Percentiles rank a stretch among this genome's conserved stretches.
Conservation (phyloP, 768 basidiomycete genomes). For the Suillus lakei region DNA sequence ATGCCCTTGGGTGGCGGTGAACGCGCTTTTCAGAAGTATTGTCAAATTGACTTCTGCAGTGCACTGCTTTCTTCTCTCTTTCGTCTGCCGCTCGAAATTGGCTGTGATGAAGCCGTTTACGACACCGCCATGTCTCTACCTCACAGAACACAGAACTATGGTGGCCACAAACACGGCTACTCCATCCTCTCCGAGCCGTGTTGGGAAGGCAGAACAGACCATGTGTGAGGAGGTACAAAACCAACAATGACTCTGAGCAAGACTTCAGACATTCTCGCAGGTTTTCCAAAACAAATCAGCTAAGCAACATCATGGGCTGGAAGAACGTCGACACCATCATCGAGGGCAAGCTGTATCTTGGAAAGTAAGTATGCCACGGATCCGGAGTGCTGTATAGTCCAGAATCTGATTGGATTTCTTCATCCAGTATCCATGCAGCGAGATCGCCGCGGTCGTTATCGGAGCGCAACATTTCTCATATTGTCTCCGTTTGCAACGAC, state of each 20-base stretch:
- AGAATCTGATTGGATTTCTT: constrained; percentile 10
- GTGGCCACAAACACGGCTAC: constrained; percentile 32
- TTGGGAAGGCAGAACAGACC: constrained; percentile 20
- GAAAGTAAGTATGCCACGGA: constrained; percentile 61
- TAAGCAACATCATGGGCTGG: constrained; percentile 49
- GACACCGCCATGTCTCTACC: constrained; percentile 36
- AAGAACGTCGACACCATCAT: constrained; percentile 73
- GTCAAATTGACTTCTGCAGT: constrained; percentile 31
- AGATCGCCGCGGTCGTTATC: constrained; percentile 71
- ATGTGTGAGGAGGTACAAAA: constrained; percentile 37
- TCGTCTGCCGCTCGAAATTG: constrained; percentile 30
- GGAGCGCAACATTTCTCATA: constrained; percentile 79
- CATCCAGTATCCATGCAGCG: constrained; percentile 66
- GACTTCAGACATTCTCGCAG: constrained; percentile 29
- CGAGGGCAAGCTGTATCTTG: constrained; percentile 67
- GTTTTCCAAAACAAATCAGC: constrained; percentile 29
- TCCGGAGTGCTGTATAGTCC: constrained; percentile 16
- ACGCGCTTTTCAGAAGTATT: constrained; percentile 21
- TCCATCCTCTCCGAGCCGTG: constrained; percentile 35
- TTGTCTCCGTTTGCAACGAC: constrained; percentile 78
- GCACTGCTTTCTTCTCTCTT: constrained; percentile 32
- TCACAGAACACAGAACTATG: constrained; percentile 23
- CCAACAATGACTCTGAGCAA: constrained; percentile 30
- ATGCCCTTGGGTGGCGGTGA: constrained; percentile 37
- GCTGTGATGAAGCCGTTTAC: constrained; percentile 37